These are phyloP conservation scores for Ceratobasidium theobromae DNA, from an alignment of 1,284 basidiomycete genomes.

Conservation along the genomic window DNA sequence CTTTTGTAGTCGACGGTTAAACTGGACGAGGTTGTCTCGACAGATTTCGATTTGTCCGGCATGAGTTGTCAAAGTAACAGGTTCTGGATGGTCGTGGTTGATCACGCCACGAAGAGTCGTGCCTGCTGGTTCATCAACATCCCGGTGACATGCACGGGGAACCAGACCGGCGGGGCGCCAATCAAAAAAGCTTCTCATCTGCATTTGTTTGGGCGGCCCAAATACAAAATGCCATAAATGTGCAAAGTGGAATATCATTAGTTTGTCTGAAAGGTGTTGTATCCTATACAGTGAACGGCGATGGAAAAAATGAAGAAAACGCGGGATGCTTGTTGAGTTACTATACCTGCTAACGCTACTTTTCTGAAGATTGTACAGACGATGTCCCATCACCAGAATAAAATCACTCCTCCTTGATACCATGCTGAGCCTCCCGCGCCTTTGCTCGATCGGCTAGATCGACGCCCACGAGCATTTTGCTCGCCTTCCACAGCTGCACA, in stretches of 20 bases:
- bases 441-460: slow-evolving; percentile 81
- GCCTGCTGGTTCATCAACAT: no score
- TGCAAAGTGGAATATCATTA: neutral
- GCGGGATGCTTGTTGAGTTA: neutral
- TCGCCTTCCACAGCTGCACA: slow-evolving; percentile 98
- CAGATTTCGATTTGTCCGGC: no score
- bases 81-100: no score
- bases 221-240: neutral
- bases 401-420: slow-evolving; percentile 12
- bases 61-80: no score
- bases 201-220: neutral
- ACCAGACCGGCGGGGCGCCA: neutral
- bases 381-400: neutral
- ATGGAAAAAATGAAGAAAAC: neutral
- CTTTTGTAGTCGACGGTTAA: no score
- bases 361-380: slow-evolving; percentile 7
- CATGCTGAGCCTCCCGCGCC: slow-evolving; percentile 54
- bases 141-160: neutral
- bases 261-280: neutral
- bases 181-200: neutral
- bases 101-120: no score
- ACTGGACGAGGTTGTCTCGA: no score
- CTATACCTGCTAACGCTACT: slow-evolving; percentile 22
- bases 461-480: slow-evolving; percentile 90
- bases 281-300: neutral